Percentiles rank a stretch among this genome's conserved stretches.
These are phyloP conservation scores for Puya raimondii DNA, from an alignment of 176 grass and related monocot genomes.

Conservation along the genomic window DNA sequence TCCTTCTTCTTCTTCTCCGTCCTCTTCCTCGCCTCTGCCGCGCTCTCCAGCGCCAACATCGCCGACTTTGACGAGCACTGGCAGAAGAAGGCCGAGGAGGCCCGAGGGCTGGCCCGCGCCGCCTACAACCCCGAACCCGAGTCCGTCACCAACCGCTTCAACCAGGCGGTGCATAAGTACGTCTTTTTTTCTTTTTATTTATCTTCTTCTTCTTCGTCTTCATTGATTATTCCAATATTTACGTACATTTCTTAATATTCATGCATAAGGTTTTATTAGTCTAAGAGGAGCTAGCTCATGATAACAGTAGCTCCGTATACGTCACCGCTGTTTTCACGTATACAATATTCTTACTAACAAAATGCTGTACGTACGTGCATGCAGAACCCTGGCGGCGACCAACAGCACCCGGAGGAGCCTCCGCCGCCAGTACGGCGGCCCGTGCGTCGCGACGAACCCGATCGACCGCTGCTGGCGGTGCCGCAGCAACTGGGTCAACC, in stretches of 20 bases:
- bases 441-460: conserved; percentile 62
- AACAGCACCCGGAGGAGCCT: conserved; percentile 27
- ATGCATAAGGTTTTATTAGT: no score
- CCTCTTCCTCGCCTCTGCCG: conserved; percentile 26
- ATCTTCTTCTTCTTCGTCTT: background rate
- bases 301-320: no score
- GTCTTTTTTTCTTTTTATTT: background rate
- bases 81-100: conserved; percentile 24
- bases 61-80: conserved; percentile 41
- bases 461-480: conserved; percentile 88
- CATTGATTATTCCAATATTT: background rate
- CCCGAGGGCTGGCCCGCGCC: conserved; percentile 5
- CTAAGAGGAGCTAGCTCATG: no score
- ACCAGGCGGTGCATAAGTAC: conserved; percentile 45
- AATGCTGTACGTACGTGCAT: background rate
- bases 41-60: conserved; percentile 22
- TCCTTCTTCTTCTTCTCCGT: conserved; percentile 37
- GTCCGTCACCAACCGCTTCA: conserved; percentile 42
- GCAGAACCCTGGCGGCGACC: background rate
- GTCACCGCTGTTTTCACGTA: background rate
- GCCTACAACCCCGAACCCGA: conserved; percentile 53
- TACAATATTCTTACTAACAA: background rate
- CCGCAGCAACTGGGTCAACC: conserved; percentile 43
- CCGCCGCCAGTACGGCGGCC: conserved; percentile 4
- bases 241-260: background rate